phyloP scores from a whole-genome alignment of 257 asterid genomes.

The Parsonsia alboflavescens region DNA sequence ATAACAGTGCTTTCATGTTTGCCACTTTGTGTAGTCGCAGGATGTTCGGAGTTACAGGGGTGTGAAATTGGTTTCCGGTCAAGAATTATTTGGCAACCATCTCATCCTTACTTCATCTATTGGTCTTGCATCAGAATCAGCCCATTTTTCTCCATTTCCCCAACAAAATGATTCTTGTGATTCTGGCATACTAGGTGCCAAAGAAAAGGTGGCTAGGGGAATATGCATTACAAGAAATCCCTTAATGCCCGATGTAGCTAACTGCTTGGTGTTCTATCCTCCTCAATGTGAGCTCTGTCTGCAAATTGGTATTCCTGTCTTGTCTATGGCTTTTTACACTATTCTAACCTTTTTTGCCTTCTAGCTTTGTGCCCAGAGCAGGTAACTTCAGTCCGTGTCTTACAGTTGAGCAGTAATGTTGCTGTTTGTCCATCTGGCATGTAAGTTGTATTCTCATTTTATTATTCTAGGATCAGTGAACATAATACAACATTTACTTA shows the following conservation, averaged over 20 bases:
- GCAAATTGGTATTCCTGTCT: slow-evolving; percentile 8
- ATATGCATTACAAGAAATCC: slow-evolving; percentile 69
- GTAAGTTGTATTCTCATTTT: slow-evolving; percentile 39
- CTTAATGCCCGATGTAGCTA: slow-evolving; percentile 48
- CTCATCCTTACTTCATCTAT: slow-evolving; percentile 73
- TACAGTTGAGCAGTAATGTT: slow-evolving; percentile 73
- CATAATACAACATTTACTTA: not conserved
- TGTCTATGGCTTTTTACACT: slow-evolving; percentile 8
- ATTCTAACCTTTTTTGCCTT: slow-evolving; percentile 11
- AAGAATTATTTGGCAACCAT: slow-evolving; percentile 72
- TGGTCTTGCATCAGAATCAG: slow-evolving; percentile 32
- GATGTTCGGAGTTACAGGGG: slow-evolving; percentile 58
- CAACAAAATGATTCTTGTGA: slow-evolving; percentile 21
- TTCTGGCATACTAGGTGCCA: slow-evolving; percentile 25
- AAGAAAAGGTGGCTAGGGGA: slow-evolving; percentile 66
- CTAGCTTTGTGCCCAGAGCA: slow-evolving; percentile 77
- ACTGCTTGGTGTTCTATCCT: slow-evolving; percentile 72
- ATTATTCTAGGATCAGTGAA: not conserved
- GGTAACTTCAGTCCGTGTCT: slow-evolving; percentile 52
- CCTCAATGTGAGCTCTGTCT: slow-evolving; percentile 55
- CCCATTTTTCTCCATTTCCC: slow-evolving; percentile 21
- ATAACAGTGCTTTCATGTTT: slow-evolving; percentile 12
- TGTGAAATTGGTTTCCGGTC: slow-evolving; percentile 80
- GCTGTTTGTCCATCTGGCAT: slow-evolving; percentile 75
- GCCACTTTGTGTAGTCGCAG: slow-evolving; percentile 38